These are phyloP conservation scores for Stachybotrys echinatus DNA, from an alignment of 2,329 filamentous ascomycete genomes.

Conservation along the genomic window DNA sequence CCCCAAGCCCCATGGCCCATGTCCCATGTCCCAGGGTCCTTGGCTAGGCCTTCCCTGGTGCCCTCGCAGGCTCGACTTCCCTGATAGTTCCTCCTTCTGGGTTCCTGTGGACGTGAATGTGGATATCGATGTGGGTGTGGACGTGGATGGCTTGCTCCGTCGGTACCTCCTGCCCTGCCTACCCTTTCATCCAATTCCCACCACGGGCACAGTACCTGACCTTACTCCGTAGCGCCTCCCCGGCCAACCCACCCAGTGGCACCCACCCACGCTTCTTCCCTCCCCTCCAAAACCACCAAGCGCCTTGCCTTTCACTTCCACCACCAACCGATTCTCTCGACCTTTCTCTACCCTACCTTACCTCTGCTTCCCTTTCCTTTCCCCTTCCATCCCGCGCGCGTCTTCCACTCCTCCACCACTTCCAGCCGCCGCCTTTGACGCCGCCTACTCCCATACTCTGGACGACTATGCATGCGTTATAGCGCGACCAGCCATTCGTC, in stretches of 20 bases:
- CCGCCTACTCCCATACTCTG: not conserved
- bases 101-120: too few relatives aligned
- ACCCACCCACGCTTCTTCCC: not conserved
- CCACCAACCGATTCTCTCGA: not conserved
- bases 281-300: not conserved
- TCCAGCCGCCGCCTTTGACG: conserved; percentile 3
- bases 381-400: conserved; percentile 9
- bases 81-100: not conserved
- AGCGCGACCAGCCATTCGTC: not conserved
- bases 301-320: not conserved
- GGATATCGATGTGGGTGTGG: too few relatives aligned
- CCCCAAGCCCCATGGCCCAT: too few relatives aligned
- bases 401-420: not conserved
- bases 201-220: not conserved
- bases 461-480: conserved; percentile 8
- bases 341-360: conserved; percentile 6
- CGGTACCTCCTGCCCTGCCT: not conserved
- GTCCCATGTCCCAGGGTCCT: not conserved
- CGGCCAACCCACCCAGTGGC: not conserved
- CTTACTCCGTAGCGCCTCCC: not conserved
- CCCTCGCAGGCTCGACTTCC: not conserved
- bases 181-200: too few relatives aligned
- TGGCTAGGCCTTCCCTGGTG: not conserved
- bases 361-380: conserved; percentile 14
- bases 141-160: not conserved